Base-by-base conservation (phyloP, 768 basidiomycete genomes). In the Lactifluus subvellereus region DNA sequence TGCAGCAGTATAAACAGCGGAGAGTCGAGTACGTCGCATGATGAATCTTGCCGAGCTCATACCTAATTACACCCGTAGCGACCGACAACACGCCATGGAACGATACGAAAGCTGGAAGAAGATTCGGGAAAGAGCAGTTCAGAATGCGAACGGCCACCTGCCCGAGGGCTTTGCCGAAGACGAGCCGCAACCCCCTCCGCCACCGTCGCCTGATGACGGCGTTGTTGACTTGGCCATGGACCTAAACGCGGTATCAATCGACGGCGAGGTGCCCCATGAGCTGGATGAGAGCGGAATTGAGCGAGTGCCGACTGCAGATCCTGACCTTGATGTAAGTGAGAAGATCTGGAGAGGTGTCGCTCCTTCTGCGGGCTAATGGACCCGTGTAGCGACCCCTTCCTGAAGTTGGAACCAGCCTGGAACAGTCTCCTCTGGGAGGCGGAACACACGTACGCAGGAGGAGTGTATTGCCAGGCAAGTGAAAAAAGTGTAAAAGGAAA, bases 51-150 rank as follows among this genome's bases (percentile, higher is more conserved):
- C 56, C 35, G 53, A 35, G 13, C 47, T 54, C 16, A 30, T 42
- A 22, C 40, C 50, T 45, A 27, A 51, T 51, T 7, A 16, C 20
- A 20, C 22, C 43, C 32, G 43, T 72, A 98, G 96, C 50, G 95
- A 98, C 67, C 88, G 91, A 74, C 86, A 95, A 70, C 86, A 88
- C 67, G 89, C 91, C 35, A 82, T 94, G 27, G 78, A 80, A 32
- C 87, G 94, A 62, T 94, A 95, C 69, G 87, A 94, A 27, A 84
- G 89, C 59, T 99, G 97, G 97, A 83, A 91, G 74, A 85, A 81
- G 70, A 77, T 98, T 67, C 87, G 88, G 22, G 88, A 88, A 72
- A 80, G 77, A 65, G 95, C 95, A 1, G 73, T 88, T 59, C 71
- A 83, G 61, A 95, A 91, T 72, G 80, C 84, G 43, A 78, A 80